These are phyloP conservation scores for Alternaria brassicicola DNA, from an alignment of 2,329 filamentous ascomycete genomes.

Conservation along the genomic window DNA sequence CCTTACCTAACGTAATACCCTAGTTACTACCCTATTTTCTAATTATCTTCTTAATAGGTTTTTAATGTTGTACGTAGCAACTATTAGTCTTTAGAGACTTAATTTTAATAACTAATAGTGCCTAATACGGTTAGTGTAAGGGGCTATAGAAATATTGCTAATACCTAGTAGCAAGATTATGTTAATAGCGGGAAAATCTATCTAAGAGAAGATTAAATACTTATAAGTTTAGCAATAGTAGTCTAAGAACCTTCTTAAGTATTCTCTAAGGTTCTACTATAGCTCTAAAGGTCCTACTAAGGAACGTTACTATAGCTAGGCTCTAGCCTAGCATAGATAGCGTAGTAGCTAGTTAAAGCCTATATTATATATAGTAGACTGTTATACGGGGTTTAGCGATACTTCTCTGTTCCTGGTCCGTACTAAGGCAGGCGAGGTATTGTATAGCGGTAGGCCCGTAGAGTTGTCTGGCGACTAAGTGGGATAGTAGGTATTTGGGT, in stretches of 20 bases:
- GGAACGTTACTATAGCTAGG: neutral
- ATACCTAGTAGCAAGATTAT: neutral
- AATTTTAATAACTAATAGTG: neutral
- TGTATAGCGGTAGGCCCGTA: no score
- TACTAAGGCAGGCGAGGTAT: no score
- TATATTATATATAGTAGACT: neutral
- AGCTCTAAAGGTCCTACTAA: neutral
- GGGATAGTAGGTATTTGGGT: no score
- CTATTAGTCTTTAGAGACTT: neutral
- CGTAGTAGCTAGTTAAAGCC: neutral
- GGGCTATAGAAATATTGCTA: neutral
- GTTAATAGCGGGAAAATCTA: neutral
- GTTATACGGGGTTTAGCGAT: no score
- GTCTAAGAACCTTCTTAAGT: neutral
- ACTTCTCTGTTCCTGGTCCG: no score
- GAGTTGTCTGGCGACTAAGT: no score
- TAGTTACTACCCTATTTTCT: neutral
- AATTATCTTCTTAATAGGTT: no score
- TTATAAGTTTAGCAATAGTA: neutral
- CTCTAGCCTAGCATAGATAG: neutral
- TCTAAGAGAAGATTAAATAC: neutral
- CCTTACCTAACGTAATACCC: neutral
- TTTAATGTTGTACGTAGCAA: neutral
- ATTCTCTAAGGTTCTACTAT: neutral
- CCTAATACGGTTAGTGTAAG: neutral